A percentile compares a stretch with the other conserved stretches of the same genome.
These are phyloP conservation scores for Corymbia maculata DNA, from an alignment of 345 rosid species.

Conservation along the genomic window DNA sequence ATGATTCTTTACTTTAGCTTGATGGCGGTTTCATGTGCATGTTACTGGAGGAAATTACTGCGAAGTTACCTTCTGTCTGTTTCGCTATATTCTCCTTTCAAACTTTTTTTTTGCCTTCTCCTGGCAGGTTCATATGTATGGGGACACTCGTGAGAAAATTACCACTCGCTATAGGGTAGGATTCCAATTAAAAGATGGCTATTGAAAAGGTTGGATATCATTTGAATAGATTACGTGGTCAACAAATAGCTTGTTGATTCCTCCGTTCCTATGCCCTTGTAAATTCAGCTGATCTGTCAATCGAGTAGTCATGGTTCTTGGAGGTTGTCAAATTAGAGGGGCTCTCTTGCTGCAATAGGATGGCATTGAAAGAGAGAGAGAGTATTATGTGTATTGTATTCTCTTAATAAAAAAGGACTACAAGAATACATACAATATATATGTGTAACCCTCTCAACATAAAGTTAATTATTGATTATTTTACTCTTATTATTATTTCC, in stretches of 20 bases:
- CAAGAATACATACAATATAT: too few relatives aligned
- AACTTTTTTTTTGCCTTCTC: not conserved
- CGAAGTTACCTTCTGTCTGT: not conserved
- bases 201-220: not conserved
- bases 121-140: constrained; percentile 59
- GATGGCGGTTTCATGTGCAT: not conserved
- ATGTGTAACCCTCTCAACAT: too few relatives aligned
- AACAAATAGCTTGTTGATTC: not conserved
- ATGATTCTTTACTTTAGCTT: not conserved
- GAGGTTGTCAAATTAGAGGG: constrained; percentile 68
- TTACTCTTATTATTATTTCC: too few relatives aligned
- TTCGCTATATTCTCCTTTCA: not conserved
- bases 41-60: not conserved
- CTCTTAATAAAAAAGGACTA: too few relatives aligned
- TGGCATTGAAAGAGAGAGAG: constrained; percentile 15
- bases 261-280: not conserved
- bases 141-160: constrained; percentile 84
- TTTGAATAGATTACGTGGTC: not conserved
- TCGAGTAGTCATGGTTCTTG: constrained; percentile 87
- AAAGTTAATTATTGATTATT: too few relatives aligned
- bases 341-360: constrained; percentile 89
- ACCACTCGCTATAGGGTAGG: constrained; percentile 85
- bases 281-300: constrained; percentile 66
- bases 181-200: not conserved
- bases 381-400: too few relatives aligned